These are phyloP conservation scores for Yamagishiella unicocca DNA, from an alignment of 139 green algal species.

Conservation along the genomic window DNA sequence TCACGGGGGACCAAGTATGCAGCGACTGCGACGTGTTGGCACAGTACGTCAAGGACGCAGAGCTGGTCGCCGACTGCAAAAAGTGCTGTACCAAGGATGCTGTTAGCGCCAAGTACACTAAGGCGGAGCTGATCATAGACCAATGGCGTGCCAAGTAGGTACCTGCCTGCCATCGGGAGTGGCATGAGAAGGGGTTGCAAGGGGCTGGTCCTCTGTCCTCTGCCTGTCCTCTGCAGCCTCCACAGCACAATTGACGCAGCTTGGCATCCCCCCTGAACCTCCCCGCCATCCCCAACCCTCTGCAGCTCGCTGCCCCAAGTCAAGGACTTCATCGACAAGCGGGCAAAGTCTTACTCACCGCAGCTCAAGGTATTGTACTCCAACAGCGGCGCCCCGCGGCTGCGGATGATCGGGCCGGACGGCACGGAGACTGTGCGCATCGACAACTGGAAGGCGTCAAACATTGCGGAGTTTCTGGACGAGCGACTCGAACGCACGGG, in stretches of 20 bases:
- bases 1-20: neutral
- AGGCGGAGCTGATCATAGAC: slow-evolving; percentile 35
- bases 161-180: too few relatives aligned
- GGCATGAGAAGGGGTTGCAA: too few relatives aligned
- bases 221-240: too few relatives aligned
- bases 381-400: neutral
- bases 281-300: neutral
- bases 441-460: slow-evolving; percentile 34
- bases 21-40: slow-evolving; percentile 15
- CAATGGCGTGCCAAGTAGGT: slow-evolving; percentile 31
- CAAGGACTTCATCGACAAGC: slow-evolving; percentile 49
- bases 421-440: slow-evolving; percentile 27
- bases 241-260: too few relatives aligned
- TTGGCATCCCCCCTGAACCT: too few relatives aligned
- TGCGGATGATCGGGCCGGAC: neutral
- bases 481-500: neutral
- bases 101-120: neutral
- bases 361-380: slow-evolving; percentile 22
- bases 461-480: slow-evolving; percentile 33
- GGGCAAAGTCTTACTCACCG: neutral
- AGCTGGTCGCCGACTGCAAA: slow-evolving; percentile 28
- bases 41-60: slow-evolving; percentile 29
- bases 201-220: too few relatives aligned
- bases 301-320: slow-evolving; percentile 18
- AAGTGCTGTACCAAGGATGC: slow-evolving; percentile 21